Conservation (phyloP, 345 rosid species). For the Citrus trifoliata region DNA sequence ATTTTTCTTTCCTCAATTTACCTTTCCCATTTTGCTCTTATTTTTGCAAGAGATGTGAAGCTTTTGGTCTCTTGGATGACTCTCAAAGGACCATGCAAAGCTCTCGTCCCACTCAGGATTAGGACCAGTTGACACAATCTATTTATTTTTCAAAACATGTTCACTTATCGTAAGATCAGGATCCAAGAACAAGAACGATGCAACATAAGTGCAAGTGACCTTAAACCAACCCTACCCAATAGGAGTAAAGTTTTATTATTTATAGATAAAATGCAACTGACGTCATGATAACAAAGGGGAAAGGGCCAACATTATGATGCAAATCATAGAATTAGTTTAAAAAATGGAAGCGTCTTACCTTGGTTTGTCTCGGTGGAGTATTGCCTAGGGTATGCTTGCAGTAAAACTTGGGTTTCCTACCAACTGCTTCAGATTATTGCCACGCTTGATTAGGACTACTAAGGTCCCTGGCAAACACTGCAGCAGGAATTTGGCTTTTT, state of each 20-base stretch:
- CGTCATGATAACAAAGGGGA: no score
- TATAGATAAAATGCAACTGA: neutral
- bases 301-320: no score
- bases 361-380: slow-evolving; percentile 82
- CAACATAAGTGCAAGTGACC: neutral
- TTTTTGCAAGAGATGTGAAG: slow-evolving; percentile 97
- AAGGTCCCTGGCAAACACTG: slow-evolving; percentile 99
- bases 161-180: neutral
- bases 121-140: slow-evolving; percentile 93
- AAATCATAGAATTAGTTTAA: neutral
- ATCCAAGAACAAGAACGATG: neutral
- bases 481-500: slow-evolving; percentile 90
- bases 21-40: no score
- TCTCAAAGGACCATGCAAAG: slow-evolving; percentile 97
- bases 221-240: neutral
- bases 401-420: slow-evolving; percentile 93
- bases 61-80: slow-evolving; percentile 98
- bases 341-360: slow-evolving; percentile 38
- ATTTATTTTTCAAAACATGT: slow-evolving; percentile 1
- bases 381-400: slow-evolving; percentile 93
- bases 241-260: neutral
- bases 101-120: slow-evolving; percentile 99
- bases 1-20: no score
- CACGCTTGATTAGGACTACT: slow-evolving; percentile 87
- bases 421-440: slow-evolving; percentile 98